Percentiles rank a stretch among this genome's conserved stretches.
Conservation (phyloP, 257 asterid species). For the Solanum bulbocastanum region DNA sequence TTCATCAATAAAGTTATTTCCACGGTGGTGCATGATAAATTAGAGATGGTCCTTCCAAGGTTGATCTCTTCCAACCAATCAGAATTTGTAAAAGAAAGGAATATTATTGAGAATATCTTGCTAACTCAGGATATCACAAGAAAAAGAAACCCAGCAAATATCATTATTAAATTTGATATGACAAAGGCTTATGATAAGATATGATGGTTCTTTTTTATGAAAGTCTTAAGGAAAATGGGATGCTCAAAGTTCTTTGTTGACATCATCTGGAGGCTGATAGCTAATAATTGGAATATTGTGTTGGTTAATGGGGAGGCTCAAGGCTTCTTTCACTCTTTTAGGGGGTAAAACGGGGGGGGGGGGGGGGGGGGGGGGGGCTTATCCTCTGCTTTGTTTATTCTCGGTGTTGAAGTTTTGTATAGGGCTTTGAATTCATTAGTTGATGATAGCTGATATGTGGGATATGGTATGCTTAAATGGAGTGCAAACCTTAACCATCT, state of each 20-base stretch:
- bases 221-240: neutral
- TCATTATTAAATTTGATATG: neutral
- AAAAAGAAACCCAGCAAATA: too few species aligned
- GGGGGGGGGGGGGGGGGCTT: neutral
- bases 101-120: neutral
- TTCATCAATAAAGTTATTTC: neutral
- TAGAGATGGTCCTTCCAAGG: neutral
- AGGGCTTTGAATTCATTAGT: too few species aligned
- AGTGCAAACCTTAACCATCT: too few species aligned
- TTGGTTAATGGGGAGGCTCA: too few species aligned
- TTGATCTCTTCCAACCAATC: neutral
- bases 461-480: too few species aligned
- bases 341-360: neutral
- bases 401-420: too few species aligned
- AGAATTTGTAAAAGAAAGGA: neutral
- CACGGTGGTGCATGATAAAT: neutral
- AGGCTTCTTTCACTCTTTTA: too few species aligned
- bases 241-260: neutral
- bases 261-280: neutral
- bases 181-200: neutral
- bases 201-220: too few species aligned
- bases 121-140: neutral
- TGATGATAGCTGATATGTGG: too few species aligned
- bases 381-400: too few species aligned
- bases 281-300: too few species aligned